These are phyloP conservation scores for Proliferodiscus dingleyae DNA, from an alignment of 2,329 filamentous ascomycete genomes.

Conservation along the genomic window DNA sequence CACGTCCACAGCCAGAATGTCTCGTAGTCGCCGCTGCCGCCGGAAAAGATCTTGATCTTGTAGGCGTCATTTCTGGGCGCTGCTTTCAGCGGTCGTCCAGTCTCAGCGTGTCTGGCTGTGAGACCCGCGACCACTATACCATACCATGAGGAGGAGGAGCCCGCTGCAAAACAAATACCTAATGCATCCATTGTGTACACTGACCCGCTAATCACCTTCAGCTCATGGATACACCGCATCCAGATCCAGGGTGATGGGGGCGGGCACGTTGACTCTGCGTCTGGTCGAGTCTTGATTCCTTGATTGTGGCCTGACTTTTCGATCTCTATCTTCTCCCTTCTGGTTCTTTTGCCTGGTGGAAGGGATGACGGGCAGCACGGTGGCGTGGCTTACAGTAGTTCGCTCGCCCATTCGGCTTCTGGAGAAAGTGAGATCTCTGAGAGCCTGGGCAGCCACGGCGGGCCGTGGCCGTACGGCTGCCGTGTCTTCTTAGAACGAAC, in stretches of 20 bases:
- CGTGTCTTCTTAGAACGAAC: too few species aligned
- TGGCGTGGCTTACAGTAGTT: too few species aligned
- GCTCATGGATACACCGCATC: neutral
- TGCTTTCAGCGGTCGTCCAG: neutral
- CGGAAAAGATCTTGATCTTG: neutral
- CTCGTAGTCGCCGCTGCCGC: slow-evolving; percentile 3
- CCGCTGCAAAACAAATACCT: neutral
- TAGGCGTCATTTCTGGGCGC: neutral
- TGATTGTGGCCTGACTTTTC: neutral
- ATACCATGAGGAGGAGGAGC: neutral
- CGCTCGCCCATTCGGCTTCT: too few species aligned
- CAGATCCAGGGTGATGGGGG: neutral
- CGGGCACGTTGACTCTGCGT: neutral
- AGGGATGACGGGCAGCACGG: too few species aligned
- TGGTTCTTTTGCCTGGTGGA: too few species aligned
- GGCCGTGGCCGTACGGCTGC: too few species aligned
- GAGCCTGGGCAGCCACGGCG: too few species aligned
- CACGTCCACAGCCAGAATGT: neutral
- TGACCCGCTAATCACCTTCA: slow-evolving; percentile 1
- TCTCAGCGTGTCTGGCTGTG: neutral
- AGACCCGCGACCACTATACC: neutral
- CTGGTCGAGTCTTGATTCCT: neutral
- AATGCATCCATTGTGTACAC: neutral
- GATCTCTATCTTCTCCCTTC: too few species aligned
- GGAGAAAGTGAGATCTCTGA: too few species aligned